Conservation (phyloP, 176 grass and related monocot genomes). For the Triticum urartu region DNA sequence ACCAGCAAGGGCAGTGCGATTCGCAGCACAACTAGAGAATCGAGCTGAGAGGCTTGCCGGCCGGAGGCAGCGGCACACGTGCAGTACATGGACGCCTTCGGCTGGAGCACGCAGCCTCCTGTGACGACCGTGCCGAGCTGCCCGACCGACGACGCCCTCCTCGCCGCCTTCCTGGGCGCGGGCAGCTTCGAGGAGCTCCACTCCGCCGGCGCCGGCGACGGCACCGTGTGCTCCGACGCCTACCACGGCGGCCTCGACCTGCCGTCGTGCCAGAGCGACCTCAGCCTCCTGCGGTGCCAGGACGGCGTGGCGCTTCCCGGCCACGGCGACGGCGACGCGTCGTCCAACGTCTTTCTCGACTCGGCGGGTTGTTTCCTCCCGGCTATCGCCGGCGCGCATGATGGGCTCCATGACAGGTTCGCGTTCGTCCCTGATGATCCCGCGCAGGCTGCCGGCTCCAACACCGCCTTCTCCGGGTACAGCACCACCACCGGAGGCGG, state of each 20-base stretch:
- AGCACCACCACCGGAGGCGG: conserved; percentile 38
- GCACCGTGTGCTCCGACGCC: not conserved
- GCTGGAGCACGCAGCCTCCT: conserved; percentile 29
- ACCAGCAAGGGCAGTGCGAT: no score
- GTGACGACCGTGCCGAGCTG: not conserved
- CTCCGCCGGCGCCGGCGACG: not conserved
- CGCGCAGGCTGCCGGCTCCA: conserved; percentile 2
- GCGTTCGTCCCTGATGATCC: conserved; percentile 8
- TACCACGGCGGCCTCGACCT: not conserved
- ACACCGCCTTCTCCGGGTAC: conserved; percentile 47
- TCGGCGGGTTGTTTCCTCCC: not conserved
- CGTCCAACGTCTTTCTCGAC: not conserved
- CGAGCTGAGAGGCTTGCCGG: not conserved
- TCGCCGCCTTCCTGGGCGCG: conserved; percentile 12
- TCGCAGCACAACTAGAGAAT: no score
- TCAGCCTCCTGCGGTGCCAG: conserved; percentile 9
- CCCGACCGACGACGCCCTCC: conserved; percentile 25
- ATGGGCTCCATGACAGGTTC: conserved; percentile 15
- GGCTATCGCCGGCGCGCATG: not conserved
- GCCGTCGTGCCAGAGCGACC: not conserved
- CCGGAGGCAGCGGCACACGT: not conserved
- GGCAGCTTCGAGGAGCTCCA: conserved; percentile 10
- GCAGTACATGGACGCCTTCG: conserved; percentile 43
- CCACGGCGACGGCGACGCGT: not conserved
- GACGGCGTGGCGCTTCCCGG: not conserved